These are phyloP conservation scores for Solanum peruvianum DNA, from an alignment of 257 asterid genomes.

Conservation along the genomic window DNA sequence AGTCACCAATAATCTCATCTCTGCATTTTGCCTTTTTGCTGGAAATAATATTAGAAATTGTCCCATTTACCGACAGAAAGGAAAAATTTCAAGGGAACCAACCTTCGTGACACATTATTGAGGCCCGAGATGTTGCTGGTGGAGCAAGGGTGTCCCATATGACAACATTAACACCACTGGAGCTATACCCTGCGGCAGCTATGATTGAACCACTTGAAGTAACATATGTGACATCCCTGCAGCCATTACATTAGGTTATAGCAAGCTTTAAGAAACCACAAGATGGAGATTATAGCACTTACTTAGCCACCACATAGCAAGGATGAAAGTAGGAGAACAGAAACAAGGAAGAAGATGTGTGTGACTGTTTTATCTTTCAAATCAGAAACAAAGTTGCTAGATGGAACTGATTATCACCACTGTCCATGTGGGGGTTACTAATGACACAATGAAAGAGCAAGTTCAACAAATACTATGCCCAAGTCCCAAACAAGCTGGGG, in stretches of 20 bases:
- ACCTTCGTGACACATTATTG: constrained; percentile 99
- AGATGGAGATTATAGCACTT: not conserved
- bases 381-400: not conserved
- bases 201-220: constrained; percentile 90
- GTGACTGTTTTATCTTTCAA: not conserved
- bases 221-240: constrained; percentile 88
- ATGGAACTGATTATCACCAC: not conserved
- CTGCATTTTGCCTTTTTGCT: not conserved
- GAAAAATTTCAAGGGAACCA: constrained; percentile 3
- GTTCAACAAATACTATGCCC: not conserved
- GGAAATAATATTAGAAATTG: not conserved
- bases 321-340: not conserved
- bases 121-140: constrained; percentile 79
- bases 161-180: constrained; percentile 85
- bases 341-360: not conserved
- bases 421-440: not conserved
- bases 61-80: not conserved
- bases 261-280: constrained; percentile 3
- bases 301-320: not conserved
- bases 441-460: not conserved
- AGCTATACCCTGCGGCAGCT: constrained; percentile 94
- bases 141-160: constrained; percentile 99
- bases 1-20: not conserved
- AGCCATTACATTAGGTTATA: not conserved
- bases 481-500: not conserved